A percentile compares a stretch with the other conserved stretches of the same genome.
These are phyloP conservation scores for Naganishia sp. DNA, from an alignment of 1,284 basidiomycete genomes.

Conservation along the genomic window DNA sequence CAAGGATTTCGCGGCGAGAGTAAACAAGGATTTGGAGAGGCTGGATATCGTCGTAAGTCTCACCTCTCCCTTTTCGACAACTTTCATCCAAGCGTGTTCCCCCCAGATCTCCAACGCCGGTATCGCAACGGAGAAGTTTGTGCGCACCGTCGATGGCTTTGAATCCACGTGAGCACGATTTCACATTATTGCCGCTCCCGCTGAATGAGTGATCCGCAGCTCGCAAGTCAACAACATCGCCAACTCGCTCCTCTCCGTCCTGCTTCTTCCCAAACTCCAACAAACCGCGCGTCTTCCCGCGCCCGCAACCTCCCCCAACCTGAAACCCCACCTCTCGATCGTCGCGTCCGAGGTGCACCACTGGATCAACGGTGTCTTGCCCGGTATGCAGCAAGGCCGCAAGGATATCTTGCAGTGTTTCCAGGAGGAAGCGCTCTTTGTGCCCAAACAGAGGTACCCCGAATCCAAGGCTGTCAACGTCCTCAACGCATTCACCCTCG, in stretches of 20 bases:
- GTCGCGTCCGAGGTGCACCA: conserved; percentile 31
- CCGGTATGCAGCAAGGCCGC: conserved; percentile 20
- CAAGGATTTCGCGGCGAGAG: conserved; percentile 29
- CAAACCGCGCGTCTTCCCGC: conserved; percentile 16
- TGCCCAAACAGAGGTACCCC: conserved; percentile 2
- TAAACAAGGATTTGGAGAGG: conserved; percentile 28
- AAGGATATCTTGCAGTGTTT: conserved; percentile 27
- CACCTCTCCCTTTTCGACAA: not conserved
- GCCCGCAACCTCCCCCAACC: not conserved
- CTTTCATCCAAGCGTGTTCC: not conserved
- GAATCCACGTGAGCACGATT: conserved; percentile 29
- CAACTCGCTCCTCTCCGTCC: conserved; percentile 31
- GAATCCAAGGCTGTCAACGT: conserved; percentile 30
- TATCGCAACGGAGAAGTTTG: conserved; percentile 25
- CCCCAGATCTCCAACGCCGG: conserved; percentile 29
- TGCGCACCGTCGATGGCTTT: conserved; percentile 24
- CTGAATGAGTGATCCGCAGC: conserved; percentile 3
- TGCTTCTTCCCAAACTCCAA: conserved; percentile 27
- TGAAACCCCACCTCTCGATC: conserved; percentile 27
- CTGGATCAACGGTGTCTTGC: conserved; percentile 21
- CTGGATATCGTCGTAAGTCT: conserved; percentile 31
- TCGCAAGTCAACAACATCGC: conserved; percentile 32
- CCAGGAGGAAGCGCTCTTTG: conserved; percentile 25
- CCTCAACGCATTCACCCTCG: conserved; percentile 19
- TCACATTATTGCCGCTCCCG: not conserved